These are phyloP conservation scores for Sugiyamaella novakii DNA, from an alignment of 1,139 yeast genomes.

Conservation along the genomic window DNA sequence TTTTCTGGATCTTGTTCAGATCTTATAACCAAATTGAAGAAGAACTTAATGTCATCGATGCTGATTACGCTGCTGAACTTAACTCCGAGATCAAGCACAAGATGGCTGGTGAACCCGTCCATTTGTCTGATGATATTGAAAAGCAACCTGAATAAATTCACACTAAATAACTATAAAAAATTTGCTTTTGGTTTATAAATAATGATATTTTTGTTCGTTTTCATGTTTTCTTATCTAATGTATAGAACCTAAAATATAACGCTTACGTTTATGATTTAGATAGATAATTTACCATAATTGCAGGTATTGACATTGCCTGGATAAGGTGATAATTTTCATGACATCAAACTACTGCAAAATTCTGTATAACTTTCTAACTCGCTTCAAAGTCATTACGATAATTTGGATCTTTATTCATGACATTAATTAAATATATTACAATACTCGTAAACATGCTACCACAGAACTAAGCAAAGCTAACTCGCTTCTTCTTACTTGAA, in stretches of 20 bases:
- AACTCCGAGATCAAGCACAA: constrained; percentile 32
- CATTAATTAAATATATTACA: constrained; percentile 7
- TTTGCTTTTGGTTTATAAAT: constrained; percentile 8
- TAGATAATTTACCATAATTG: too few relatives aligned
- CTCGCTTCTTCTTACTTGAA: constrained; percentile 26
- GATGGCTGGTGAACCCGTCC: constrained; percentile 1
- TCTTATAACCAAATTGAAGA: constrained; percentile 62
- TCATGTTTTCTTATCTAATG: neutral
- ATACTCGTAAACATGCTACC: constrained; percentile 1
- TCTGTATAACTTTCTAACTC: too few relatives aligned
- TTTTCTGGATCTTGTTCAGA: constrained; percentile 64
- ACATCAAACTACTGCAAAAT: too few relatives aligned
- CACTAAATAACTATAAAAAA: neutral
- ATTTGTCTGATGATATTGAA: neutral
- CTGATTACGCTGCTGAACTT: constrained; percentile 38
- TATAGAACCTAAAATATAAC: neutral
- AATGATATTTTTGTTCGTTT: constrained; percentile 10
- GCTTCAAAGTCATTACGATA: too few relatives aligned
- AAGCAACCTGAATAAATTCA: constrained; percentile 6
- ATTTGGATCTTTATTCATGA: too few relatives aligned
- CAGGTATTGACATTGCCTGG: too few relatives aligned
- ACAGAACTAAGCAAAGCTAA: constrained; percentile 33
- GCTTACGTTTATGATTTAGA: too few relatives aligned
- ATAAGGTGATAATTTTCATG: too few relatives aligned
- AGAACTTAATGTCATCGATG: constrained; percentile 60